phyloP scores from a whole-genome alignment of 1,284 basidiomycete species.

The Taiwanofungus camphoratus region DNA sequence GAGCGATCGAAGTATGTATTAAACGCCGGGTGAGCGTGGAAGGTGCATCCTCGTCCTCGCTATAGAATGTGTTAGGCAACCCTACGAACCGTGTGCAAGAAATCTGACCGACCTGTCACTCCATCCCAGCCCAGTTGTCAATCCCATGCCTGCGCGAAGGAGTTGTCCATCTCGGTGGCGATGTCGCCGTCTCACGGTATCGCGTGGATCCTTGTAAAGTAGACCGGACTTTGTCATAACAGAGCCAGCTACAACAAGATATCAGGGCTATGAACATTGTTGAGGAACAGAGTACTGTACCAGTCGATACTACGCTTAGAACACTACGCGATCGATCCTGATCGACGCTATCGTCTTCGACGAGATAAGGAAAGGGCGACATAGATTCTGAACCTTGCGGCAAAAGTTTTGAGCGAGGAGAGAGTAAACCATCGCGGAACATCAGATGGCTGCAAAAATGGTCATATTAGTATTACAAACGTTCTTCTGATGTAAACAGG shows the following conservation, averaged over 20 bases:
- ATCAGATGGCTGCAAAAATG: constrained; percentile 59
- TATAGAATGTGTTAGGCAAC: constrained; percentile 21
- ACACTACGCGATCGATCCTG: constrained; percentile 21
- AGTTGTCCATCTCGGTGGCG: constrained; percentile 70
- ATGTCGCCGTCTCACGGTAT: constrained; percentile 54
- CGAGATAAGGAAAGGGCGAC: constrained; percentile 11
- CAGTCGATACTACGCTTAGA: constrained; percentile 23
- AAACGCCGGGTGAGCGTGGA: constrained; percentile 65
- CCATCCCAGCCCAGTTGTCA: constrained; percentile 80
- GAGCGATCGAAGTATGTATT: constrained; percentile 51
- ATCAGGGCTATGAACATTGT: not conserved
- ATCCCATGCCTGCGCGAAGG: constrained; percentile 63
- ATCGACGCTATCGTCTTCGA: constrained; percentile 6
- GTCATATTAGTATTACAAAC: not conserved
- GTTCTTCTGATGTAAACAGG: not conserved
- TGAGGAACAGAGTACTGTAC: constrained; percentile 9
- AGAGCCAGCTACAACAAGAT: constrained; percentile 24
- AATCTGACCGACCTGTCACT: constrained; percentile 60
- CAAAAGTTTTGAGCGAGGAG: constrained; percentile 67
- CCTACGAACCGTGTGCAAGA: constrained; percentile 2
- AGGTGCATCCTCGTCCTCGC: constrained; percentile 79
- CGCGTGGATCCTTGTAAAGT: constrained; percentile 56
- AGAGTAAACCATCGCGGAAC: constrained; percentile 68
- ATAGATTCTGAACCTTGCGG: constrained; percentile 19
- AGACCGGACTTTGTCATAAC: constrained; percentile 45